phyloP scores from a whole-genome alignment of 192 early-diverging fungal genomes.

The Paraglomus occultum region DNA sequence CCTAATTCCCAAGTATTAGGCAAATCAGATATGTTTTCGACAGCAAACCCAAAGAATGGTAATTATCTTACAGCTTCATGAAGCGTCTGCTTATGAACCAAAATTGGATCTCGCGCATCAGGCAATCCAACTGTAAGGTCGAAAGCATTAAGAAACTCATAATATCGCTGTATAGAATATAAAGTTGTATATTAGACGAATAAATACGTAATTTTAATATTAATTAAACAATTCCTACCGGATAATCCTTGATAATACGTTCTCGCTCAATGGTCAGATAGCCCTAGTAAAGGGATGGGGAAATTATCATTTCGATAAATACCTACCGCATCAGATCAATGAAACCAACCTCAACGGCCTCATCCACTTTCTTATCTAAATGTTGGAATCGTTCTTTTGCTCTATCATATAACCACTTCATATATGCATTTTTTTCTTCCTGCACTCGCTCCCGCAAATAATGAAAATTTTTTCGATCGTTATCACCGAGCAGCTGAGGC shows the following conservation, averaged over 20 bases:
- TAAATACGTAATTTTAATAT: neutral
- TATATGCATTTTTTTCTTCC: slow-evolving; percentile 5
- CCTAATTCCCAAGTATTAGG: too few species aligned
- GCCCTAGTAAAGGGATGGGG: neutral
- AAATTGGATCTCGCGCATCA: neutral
- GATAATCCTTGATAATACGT: slow-evolving; percentile 8
- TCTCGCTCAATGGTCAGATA: neutral
- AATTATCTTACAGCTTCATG: slow-evolving; percentile 7
- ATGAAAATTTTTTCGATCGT: neutral
- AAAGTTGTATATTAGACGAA: neutral
- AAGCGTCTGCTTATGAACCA: slow-evolving; percentile 6
- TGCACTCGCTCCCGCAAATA: neutral
- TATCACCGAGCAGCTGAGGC: neutral
- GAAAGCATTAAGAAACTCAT: slow-evolving; percentile 6
- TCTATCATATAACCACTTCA: slow-evolving; percentile 19
- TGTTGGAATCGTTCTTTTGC: neutral
- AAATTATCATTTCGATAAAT: neutral
- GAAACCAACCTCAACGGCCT: slow-evolving; percentile 6
- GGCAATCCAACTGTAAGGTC: neutral
- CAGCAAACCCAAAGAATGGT: too few species aligned
- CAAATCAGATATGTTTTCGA: too few species aligned
- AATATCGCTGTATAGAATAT: neutral
- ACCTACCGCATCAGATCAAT: neutral
- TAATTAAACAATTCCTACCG: slow-evolving; percentile 1
- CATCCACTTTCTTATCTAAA: slow-evolving; percentile 4